Conservation (phyloP, 1,284 basidiomycete genomes). For the Moesziomyces aphidis region DNA sequence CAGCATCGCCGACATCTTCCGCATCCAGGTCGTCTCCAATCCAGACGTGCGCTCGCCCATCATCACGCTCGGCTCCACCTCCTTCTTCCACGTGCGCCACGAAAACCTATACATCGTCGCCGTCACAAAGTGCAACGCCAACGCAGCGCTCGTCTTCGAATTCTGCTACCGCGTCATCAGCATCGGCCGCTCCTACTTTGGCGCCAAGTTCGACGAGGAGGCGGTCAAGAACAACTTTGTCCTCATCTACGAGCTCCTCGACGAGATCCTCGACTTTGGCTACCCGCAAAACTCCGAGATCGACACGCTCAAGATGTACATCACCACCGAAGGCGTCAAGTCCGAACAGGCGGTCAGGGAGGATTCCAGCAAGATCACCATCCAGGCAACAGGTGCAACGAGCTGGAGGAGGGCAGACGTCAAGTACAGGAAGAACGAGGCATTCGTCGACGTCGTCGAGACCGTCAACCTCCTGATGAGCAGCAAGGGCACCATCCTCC, state of each 20-base stretch:
- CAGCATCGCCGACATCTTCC: slow-evolving; percentile 64
- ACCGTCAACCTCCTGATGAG: slow-evolving; percentile 94
- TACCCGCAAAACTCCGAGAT: slow-evolving; percentile 99
- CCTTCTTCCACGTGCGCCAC: slow-evolving; percentile 94
- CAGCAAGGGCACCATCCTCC: slow-evolving; percentile 90
- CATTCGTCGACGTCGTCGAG: slow-evolving; percentile 97
- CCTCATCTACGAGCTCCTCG: slow-evolving; percentile 64
- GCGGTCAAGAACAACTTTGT: slow-evolving; percentile 94
- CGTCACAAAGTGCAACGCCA: slow-evolving; percentile 97
- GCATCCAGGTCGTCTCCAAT: slow-evolving; percentile 93
- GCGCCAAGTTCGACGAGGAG: slow-evolving; percentile 97
- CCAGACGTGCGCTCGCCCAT: slow-evolving; percentile 96
- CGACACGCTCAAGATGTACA: slow-evolving; percentile 96
- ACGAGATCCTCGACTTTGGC: slow-evolving; percentile 94
- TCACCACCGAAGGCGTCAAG: slow-evolving; percentile 95
- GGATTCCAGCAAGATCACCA: slow-evolving; percentile 94
- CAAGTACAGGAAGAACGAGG: slow-evolving; percentile 98
- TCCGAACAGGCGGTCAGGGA: slow-evolving; percentile 81
- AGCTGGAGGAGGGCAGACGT: slow-evolving; percentile 94
- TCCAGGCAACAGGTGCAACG: slow-evolving; percentile 92
- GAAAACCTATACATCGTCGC: slow-evolving; percentile 95
- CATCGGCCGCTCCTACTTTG: slow-evolving; percentile 94
- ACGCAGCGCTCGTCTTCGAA: slow-evolving; percentile 97
- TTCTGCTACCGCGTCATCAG: slow-evolving; percentile 95
- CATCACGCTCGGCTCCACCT: slow-evolving; percentile 95